phyloP scores from a whole-genome alignment of 1,284 basidiomycete species.

The Cryptococcus maquisensis region DNA sequence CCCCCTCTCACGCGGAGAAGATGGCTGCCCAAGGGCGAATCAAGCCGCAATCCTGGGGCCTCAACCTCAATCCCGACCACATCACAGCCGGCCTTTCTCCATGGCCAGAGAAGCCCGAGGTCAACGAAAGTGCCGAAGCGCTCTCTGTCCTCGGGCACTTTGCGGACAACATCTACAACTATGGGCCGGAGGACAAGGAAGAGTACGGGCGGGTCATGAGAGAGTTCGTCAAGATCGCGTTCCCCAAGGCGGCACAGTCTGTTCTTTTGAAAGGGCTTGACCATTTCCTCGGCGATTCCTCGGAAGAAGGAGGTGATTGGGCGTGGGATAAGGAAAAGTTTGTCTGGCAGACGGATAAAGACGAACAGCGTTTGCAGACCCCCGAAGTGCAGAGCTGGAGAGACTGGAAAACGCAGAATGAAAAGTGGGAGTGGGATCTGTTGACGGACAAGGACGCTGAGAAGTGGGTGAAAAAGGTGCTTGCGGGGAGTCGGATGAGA shows the following conservation, averaged over 20 bases:
- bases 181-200: slow-evolving; percentile 16
- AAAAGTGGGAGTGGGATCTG: slow-evolving; percentile 43
- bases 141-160: slow-evolving; percentile 29
- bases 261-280: slow-evolving; percentile 16
- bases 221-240: slow-evolving; percentile 22
- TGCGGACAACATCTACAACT: slow-evolving; percentile 35
- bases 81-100: slow-evolving; percentile 22
- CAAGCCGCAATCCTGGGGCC: slow-evolving; percentile 22
- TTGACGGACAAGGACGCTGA: slow-evolving; percentile 36
- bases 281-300: slow-evolving; percentile 8
- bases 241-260: slow-evolving; percentile 14
- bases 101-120: slow-evolving; percentile 21
- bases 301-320: slow-evolving; percentile 1
- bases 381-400: slow-evolving; percentile 34
- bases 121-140: slow-evolving; percentile 10
- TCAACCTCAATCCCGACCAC: slow-evolving; percentile 19
- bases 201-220: slow-evolving; percentile 22
- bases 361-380: slow-evolving; percentile 10
- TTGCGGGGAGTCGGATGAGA: slow-evolving; percentile 26
- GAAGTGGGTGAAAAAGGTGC: slow-evolving; percentile 20
- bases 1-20: slow-evolving; percentile 8
- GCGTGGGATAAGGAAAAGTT: slow-evolving; percentile 25
- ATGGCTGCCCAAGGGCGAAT: slow-evolving; percentile 10
- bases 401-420: slow-evolving; percentile 20
- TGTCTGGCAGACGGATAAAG: slow-evolving; percentile 48